Evolutionary conservation across 805 yeast species (phyloP).

Genomic region (Isabelozyma rhagii): DNA sequence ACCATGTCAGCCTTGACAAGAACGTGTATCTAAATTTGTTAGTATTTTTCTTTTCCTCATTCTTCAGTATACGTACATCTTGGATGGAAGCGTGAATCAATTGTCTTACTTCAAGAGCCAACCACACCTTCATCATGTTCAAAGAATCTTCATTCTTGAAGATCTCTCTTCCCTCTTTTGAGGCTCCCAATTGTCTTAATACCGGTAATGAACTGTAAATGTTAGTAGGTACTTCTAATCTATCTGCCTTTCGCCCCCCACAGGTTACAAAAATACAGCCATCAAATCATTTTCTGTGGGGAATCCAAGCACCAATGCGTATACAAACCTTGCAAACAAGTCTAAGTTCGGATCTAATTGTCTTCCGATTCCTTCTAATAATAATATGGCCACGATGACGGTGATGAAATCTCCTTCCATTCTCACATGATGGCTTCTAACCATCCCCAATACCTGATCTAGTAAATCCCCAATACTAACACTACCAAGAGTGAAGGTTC

Average conservation of each 20-base stretch:
- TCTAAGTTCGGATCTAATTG: conserved; percentile 91
- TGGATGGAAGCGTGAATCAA: conserved; percentile 79
- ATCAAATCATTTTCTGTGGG: conserved; percentile 31
- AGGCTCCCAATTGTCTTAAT: conserved; percentile 71
- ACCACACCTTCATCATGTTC: conserved; percentile 87
- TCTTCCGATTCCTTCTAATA: conserved; percentile 93
- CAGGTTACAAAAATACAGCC: conserved; percentile 4
- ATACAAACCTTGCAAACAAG: conserved; percentile 93
- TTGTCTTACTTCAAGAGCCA: conserved; percentile 84
- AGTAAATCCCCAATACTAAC: conserved; percentile 88
- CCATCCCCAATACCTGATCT: conserved; percentile 87
- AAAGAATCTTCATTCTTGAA: conserved; percentile 56
- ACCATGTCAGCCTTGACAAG: conserved; percentile 45
- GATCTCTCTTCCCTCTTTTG: conserved; percentile 61
- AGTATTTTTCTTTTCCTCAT: conserved; percentile 6
- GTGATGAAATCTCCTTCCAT: conserved; percentile 97
- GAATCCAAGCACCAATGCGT: conserved; percentile 36
- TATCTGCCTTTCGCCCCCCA: background rate
- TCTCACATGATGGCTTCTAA: conserved; percentile 88
- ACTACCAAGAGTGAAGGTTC: conserved; percentile 90
- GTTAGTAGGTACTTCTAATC: conserved; percentile 15
- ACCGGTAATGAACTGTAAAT: conserved; percentile 71
- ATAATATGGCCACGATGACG: conserved; percentile 87
- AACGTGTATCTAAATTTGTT: conserved; percentile 34
- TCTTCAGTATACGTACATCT: conserved; percentile 50